Evolutionary conservation across 164 flowering plant genomes (phyloP), one percentile per base, ranked within the genome.

Genomic region (Liriodendron chinense): DNA sequence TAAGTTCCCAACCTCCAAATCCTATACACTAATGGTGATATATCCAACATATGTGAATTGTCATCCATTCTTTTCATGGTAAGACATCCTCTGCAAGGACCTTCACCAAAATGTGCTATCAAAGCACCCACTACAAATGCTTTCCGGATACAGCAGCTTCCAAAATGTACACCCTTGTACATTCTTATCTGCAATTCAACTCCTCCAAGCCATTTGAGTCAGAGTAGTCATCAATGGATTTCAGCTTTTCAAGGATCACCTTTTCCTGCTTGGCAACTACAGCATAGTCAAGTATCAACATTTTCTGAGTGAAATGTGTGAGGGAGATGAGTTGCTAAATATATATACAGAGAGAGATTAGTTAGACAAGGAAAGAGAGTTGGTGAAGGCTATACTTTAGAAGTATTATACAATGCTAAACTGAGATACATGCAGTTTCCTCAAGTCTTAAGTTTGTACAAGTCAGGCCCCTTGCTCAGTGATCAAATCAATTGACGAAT

Each of bases 231-330:
- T 86, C 86, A 13, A 86, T 65, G 56, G 85, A 78, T 75, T 82
- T 82, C 77, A 94, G 84, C 83, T 84, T 93, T 74, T 86, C 90
- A 53, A 94, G 87, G 16, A 94, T 90, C 78, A 92, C 66, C 76
- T 69, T 88, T 84, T 94, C 98, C 83, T 94, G 98, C 81, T 88
- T 89, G 78, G 86, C 87, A 84, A 92, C 94, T 91, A 72, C 61
- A 47, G 61, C 47, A 49, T 34, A 53, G 89, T 89, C 75, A 91
- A 87, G 91, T 70, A 79, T 70, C 22, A 56, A 34, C 56, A 69
- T 22, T 57, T 43, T 16, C n/a, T 18, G 24, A 61, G 16, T 10
- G 26, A 14, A 75, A 74, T 34, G 43, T 34, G 9, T 66, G 21
- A 66, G 0, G 59, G 59, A 16, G 13, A 66, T 9, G 5, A 66